phyloP scores from a whole-genome alignment of 75 land plant genomes.

The Pinus tabuliformis region DNA sequence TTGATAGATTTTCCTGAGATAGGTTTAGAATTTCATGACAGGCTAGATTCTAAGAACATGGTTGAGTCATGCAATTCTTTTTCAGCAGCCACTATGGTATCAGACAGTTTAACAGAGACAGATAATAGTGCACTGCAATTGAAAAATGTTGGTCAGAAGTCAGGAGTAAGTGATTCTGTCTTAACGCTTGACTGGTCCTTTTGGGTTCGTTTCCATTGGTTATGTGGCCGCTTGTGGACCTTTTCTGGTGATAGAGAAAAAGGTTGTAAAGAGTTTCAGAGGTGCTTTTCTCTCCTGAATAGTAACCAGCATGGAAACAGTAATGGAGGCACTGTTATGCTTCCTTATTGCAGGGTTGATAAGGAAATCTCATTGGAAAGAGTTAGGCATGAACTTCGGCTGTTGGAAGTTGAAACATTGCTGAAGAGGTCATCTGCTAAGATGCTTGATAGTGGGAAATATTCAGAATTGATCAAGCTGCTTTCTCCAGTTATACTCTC shows the following conservation, averaged over 20 bases:
- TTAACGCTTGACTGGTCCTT: constrained; percentile 39
- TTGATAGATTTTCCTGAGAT: not conserved
- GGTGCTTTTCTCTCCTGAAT: constrained; percentile 49
- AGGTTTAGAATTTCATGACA: not conserved
- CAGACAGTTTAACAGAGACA: not conserved
- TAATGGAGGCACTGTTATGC: constrained; percentile 16
- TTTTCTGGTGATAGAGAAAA: constrained; percentile 65
- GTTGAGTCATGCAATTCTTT: constrained; percentile 2
- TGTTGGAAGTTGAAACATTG: constrained; percentile 61
- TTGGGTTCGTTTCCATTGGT: constrained; percentile 89
- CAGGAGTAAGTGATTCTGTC: constrained; percentile 3
- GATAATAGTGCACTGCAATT: not conserved
- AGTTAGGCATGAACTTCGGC: constrained; percentile 65
- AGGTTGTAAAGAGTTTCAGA: constrained; percentile 60
- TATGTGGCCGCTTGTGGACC: constrained; percentile 64
- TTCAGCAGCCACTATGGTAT: not conserved
- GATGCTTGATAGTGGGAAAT: constrained; percentile 70
- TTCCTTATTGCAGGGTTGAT: constrained; percentile 75
- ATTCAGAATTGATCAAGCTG: constrained; percentile 53
- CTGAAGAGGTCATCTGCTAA: constrained; percentile 40
- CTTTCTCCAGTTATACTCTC: constrained; percentile 74
- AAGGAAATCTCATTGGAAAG: constrained; percentile 58
- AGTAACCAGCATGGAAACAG: constrained; percentile 16
- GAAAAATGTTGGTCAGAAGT: constrained; percentile 2
- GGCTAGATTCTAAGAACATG: not conserved